Evolutionary conservation across 306 rosid species (phyloP), one percentile per base, ranked within the genome.

Genomic region (Ziziphus jujuba): DNA sequence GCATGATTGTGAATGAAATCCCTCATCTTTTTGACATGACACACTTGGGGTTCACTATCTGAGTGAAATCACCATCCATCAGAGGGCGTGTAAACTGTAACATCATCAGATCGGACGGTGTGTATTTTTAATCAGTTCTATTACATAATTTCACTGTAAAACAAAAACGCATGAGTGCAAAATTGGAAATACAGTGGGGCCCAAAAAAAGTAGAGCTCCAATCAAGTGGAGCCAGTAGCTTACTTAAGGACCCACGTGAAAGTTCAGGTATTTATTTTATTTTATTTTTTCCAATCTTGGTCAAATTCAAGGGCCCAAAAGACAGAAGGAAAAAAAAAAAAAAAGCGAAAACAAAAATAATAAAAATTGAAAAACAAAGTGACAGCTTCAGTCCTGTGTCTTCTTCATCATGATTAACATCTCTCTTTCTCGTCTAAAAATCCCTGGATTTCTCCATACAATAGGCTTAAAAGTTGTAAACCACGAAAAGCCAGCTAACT

Each of bases 291-390:
- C 59, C 34, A 45, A 44, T 59, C 52, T 22, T 59, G 9, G 71
- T 76, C 82, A 77, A 77, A 66, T 34, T 23, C 15, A 44, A 45
- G 59, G 65, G 61, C 31, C 43, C 2, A 0, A n/a, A 58, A 56
- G 59, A 20, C 35, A 11, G 54, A 61, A 74, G n/a, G n/a, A 48
- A 20, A 28, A 67, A 67, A 36, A 24, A 15, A 21, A 9, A 31
- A 34, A 1, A 47, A 25, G 13, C 8, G 59, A 17, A 31, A n/a
- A 45, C n/a, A 59, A 13, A 23, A 12, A 22, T 20, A 23, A 59
- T n/a, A 70, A 6, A 59, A 57, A 28, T 7, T n/a, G 45, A 55
- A 5, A 20, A n/a, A 24, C 61, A 69, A 54, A 52, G 69, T 5
- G 3, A 48, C n/a, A 3, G 28, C 63, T 56, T 44, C 23, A 7